Conservation (phyloP, 129 eudicot genomes). For the Saposhnikovia divaricata region DNA sequence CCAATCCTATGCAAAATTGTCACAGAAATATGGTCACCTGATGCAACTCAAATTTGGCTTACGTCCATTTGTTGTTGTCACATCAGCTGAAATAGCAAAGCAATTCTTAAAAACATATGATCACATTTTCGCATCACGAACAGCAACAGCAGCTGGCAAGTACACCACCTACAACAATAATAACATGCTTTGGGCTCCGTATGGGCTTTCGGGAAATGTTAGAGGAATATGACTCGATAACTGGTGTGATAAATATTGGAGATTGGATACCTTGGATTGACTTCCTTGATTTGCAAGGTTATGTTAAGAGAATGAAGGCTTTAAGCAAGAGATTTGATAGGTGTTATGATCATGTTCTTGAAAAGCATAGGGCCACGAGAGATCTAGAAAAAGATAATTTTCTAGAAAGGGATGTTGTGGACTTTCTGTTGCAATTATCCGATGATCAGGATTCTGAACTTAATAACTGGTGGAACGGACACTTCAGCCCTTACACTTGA, state of each 20-base stretch:
- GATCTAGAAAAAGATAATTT: not conserved
- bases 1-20: not conserved
- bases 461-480: no score
- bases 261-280: slow-evolving; percentile 52
- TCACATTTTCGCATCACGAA: not conserved
- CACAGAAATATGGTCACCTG: not conserved
- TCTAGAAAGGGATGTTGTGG: slow-evolving; percentile 21
- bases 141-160: not conserved
- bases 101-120: not conserved
- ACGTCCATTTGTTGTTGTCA: not conserved
- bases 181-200: not conserved
- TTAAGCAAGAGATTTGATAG: slow-evolving; percentile 11
- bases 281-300: not conserved
- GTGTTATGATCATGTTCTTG: slow-evolving; percentile 23
- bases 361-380: slow-evolving; percentile 20
- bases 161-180: not conserved
- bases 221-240: slow-evolving; percentile 35
- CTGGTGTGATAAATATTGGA: slow-evolving; percentile 36
- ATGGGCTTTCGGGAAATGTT: slow-evolving; percentile 27
- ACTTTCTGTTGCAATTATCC: slow-evolving; percentile 17
- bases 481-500: not conserved
- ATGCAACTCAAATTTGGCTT: not conserved
- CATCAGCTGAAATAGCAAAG: not conserved
- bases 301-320: not conserved
- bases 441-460: slow-evolving; percentile 19